These are phyloP conservation scores for Fomes fomentarius DNA, from an alignment of 1,284 basidiomycete genomes.

Conservation along the genomic window DNA sequence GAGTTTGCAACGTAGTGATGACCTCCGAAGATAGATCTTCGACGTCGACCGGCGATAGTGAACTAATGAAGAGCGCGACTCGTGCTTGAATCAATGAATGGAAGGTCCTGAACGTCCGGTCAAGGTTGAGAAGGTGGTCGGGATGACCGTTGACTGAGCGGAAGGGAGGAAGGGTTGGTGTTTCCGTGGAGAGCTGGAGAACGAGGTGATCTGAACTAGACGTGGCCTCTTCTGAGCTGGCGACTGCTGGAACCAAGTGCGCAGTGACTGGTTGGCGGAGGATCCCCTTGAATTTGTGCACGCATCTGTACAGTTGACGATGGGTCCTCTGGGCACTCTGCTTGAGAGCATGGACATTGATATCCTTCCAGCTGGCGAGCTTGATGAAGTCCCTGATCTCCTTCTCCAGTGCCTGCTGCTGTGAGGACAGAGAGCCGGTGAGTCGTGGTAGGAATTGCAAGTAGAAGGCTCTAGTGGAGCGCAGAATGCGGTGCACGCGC, in stretches of 20 bases:
- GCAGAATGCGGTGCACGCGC: constrained; percentile 67
- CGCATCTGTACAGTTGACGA: constrained; percentile 88
- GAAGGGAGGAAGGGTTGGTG: constrained; percentile 13
- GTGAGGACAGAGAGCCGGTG: constrained; percentile 52
- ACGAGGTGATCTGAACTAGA: not conserved
- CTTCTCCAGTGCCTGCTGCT: constrained; percentile 74
- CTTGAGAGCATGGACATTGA: constrained; percentile 94
- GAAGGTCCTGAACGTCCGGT: constrained; percentile 53
- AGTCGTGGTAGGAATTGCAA: constrained; percentile 62
- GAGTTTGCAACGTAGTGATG: constrained; percentile 65
- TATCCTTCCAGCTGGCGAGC: constrained; percentile 97
- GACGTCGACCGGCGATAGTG: constrained; percentile 43
- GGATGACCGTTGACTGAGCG: constrained; percentile 19
- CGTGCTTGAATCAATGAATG: constrained; percentile 42
- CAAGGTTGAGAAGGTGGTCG: constrained; percentile 45
- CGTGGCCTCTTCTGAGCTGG: constrained; percentile 39
- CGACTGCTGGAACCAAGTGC: constrained; percentile 43
- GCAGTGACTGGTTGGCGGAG: constrained; percentile 73
- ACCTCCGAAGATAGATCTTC: constrained; percentile 79
- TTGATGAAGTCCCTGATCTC: constrained; percentile 89
- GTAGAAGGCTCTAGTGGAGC: constrained; percentile 72
- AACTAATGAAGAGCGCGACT: constrained; percentile 47
- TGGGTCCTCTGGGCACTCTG: constrained; percentile 93
- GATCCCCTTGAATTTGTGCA: constrained; percentile 92
- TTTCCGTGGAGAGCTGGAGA: constrained; percentile 5